Evolutionary conservation across 306 rosid genomes (phyloP).

Genomic region (Prosopis cineraria): DNA sequence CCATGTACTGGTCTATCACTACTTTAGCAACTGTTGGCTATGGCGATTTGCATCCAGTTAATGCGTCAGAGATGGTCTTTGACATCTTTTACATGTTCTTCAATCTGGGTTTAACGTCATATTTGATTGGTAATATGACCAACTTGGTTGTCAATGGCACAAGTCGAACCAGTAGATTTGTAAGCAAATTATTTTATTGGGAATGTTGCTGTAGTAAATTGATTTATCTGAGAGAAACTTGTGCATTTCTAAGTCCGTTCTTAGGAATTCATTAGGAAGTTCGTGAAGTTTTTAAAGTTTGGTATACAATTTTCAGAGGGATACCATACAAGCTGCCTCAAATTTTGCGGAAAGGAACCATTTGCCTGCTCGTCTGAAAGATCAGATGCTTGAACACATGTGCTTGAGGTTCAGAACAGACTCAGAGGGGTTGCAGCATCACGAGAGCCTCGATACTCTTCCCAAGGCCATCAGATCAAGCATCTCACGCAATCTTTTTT

Average conservation of each 20-base stretch:
- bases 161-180: conserved; percentile 84
- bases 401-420: conserved; percentile 88
- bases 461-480: conserved; percentile 95
- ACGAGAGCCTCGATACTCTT: conserved; percentile 87
- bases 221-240: background rate
- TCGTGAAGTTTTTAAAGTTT: background rate
- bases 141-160: conserved; percentile 94
- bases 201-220: background rate
- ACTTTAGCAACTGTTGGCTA: conserved; percentile 92
- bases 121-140: conserved; percentile 97
- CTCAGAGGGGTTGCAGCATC: conserved; percentile 95
- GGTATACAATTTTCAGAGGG: conserved; percentile 59
- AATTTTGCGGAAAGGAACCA: conserved; percentile 89
- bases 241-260: background rate
- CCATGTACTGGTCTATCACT: conserved; percentile 92
- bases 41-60: conserved; percentile 93
- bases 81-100: conserved; percentile 89
- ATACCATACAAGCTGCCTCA: conserved; percentile 95
- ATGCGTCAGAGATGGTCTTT: conserved; percentile 82
- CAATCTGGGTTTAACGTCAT: conserved; percentile 87
- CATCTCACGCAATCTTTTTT: conserved; percentile 88
- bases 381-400: conserved; percentile 95
- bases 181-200: conserved; percentile 48
- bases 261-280: background rate
- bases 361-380: conserved; percentile 78